These are phyloP conservation scores for Beauveria medogensis DNA, from an alignment of 2,329 filamentous ascomycete species.

Conservation along the genomic window DNA sequence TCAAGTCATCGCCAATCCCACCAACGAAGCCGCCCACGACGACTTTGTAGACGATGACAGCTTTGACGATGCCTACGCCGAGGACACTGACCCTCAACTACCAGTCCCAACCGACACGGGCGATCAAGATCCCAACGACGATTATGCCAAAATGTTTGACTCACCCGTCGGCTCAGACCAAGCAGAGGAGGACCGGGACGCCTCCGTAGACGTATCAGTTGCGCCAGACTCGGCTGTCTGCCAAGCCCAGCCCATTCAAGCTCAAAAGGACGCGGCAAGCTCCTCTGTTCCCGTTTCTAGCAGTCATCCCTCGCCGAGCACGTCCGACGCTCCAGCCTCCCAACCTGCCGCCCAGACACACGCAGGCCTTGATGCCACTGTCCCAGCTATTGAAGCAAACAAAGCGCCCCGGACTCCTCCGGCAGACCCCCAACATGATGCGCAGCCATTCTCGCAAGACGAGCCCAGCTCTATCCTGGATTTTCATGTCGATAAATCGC, in stretches of 20 bases:
- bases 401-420: background rate
- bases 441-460: background rate
- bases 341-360: conserved; percentile 8
- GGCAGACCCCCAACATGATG: background rate
- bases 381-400: background rate
- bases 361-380: conserved; percentile 5
- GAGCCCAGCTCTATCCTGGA: background rate
- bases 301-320: conserved; percentile 19
- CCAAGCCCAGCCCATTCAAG: conserved; percentile 30
- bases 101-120: conserved; percentile 19
- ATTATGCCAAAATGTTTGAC: conserved; percentile 44
- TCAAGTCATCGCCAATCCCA: conserved; percentile 22
- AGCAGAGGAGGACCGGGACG: conserved; percentile 26
- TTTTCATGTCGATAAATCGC: conserved; percentile 22
- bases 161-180: conserved; percentile 34
- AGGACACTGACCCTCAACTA: conserved; percentile 24
- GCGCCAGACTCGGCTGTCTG: conserved; percentile 34
- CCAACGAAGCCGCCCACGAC: conserved; percentile 25
- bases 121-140: conserved; percentile 32
- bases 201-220: conserved; percentile 30
- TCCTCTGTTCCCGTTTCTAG: conserved; percentile 21
- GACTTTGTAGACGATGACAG: conserved; percentile 38
- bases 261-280: conserved; percentile 18
- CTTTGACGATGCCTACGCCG: conserved; percentile 40
- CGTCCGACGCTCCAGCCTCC: conserved; percentile 13